A percentile compares a stretch with the other conserved stretches of the same genome.
Conservation (phyloP, 2,329 filamentous ascomycete genomes). For the Talaromyces albobiverticillius region DNA sequence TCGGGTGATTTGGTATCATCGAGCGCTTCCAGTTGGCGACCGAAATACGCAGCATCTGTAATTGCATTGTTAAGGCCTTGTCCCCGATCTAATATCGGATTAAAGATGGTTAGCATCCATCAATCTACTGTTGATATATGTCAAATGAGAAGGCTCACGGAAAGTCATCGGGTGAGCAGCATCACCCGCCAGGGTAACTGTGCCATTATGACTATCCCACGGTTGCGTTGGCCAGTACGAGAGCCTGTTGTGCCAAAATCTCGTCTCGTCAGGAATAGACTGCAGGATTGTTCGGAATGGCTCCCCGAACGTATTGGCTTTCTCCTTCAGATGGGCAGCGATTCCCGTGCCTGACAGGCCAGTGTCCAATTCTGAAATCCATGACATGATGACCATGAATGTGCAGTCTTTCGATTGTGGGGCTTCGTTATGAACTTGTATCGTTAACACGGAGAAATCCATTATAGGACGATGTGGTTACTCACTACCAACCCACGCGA, state of each 20-base stretch:
- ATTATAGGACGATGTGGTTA: background rate
- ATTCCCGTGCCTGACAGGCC: constrained; percentile 13
- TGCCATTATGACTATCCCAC: constrained; percentile 32
- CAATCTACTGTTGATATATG: background rate
- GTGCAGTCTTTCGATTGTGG: constrained; percentile 9
- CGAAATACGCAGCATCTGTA: constrained; percentile 24
- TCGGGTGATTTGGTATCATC: constrained; percentile 5
- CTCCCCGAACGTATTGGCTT: constrained; percentile 24
- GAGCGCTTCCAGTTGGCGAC: background rate
- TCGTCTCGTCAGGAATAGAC: constrained; percentile 30
- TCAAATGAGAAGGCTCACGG: constrained; percentile 20
- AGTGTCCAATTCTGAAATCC: constrained; percentile 12
- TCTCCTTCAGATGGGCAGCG: constrained; percentile 9
- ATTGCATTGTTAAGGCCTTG: constrained; percentile 38
- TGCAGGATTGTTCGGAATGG: constrained; percentile 32
- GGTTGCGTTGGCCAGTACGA: constrained; percentile 33
- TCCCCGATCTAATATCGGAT: constrained; percentile 27
- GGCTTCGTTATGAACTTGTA: constrained; percentile 9
- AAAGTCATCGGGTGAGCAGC: constrained; percentile 43
- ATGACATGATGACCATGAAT: constrained; percentile 15
- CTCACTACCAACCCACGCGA: constrained; percentile 14
- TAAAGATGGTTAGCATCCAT: background rate
- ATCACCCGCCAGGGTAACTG: constrained; percentile 36
- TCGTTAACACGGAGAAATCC: background rate
- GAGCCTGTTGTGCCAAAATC: constrained; percentile 28